Conservation (phyloP, 495 filamentous ascomycete species). For the Opeltia flavorubescens region DNA sequence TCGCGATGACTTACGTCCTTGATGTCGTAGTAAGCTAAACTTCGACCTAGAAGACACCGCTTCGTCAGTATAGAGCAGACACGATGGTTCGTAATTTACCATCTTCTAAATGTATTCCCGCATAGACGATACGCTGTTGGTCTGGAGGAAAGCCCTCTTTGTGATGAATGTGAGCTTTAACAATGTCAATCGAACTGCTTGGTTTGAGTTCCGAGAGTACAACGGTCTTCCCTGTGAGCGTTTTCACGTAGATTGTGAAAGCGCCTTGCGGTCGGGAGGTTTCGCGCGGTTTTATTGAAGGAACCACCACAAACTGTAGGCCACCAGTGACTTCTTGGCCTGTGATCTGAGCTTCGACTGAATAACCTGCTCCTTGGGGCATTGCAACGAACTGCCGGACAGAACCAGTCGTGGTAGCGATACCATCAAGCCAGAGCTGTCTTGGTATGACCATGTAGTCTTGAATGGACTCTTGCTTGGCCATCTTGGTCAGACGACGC, state of each 20-base stretch:
- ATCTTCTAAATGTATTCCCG: conserved; percentile 14
- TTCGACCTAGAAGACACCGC: background rate
- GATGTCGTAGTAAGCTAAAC: background rate
- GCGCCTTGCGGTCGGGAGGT: background rate
- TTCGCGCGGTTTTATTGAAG: conserved; percentile 8
- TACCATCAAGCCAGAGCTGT: conserved; percentile 36
- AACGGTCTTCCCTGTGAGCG: conserved; percentile 16
- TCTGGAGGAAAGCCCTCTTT: conserved; percentile 15
- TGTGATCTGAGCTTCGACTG: conserved; percentile 34
- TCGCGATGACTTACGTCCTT: background rate
- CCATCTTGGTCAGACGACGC: conserved; percentile 6
- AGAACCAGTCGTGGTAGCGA: conserved; percentile 15
- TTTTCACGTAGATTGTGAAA: conserved; percentile 14
- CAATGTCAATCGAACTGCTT: conserved; percentile 11
- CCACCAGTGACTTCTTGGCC: conserved; percentile 28
- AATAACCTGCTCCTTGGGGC: conserved; percentile 27
- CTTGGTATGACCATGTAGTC: conserved; percentile 33
- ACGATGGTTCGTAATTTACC: background rate
- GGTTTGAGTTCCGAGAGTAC: background rate
- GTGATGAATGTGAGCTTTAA: conserved; percentile 17
- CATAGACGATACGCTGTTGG: conserved; percentile 15
- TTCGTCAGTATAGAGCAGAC: background rate
- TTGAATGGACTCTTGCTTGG: conserved; percentile 18
- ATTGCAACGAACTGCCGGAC: conserved; percentile 17
- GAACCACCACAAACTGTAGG: conserved; percentile 33